Conservation (phyloP, 2,329 filamentous ascomycete species). For the Cladophialophora exuberans region DNA sequence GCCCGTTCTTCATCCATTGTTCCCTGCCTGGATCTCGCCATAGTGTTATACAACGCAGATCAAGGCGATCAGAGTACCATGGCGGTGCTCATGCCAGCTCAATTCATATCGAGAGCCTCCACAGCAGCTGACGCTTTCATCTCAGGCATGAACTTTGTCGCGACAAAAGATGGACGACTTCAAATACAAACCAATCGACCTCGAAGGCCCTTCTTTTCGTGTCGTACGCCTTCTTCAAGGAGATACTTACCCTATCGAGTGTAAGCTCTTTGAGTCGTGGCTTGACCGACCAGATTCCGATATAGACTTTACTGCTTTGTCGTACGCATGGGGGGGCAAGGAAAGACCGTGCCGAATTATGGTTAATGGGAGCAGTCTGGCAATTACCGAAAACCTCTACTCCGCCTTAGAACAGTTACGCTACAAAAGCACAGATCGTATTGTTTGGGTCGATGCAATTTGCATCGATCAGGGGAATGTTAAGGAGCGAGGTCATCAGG, state of each 20-base stretch:
- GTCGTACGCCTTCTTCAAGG: background rate
- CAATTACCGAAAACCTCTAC: background rate
- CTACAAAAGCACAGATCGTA: background rate
- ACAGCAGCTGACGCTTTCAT: too few relatives aligned
- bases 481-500: conserved; percentile 1
- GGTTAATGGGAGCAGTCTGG: background rate
- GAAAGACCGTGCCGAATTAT: background rate
- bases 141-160: too few relatives aligned
- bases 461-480: conserved; percentile 4
- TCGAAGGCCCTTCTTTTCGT: background rate
- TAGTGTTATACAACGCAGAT: too few relatives aligned
- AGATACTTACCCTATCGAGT: background rate
- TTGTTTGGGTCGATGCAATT: background rate
- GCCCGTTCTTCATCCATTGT: too few relatives aligned
- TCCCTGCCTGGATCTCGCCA: too few relatives aligned
- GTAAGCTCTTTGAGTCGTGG: background rate
- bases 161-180: background rate
- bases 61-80: too few relatives aligned
- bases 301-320: background rate
- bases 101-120: too few relatives aligned
- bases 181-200: background rate
- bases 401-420: background rate
- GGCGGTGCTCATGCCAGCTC: too few relatives aligned
- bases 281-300: background rate
- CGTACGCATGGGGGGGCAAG: background rate